These are phyloP conservation scores for Nicotiana otophora DNA, from an alignment of 257 asterid genomes.

Conservation along the genomic window DNA sequence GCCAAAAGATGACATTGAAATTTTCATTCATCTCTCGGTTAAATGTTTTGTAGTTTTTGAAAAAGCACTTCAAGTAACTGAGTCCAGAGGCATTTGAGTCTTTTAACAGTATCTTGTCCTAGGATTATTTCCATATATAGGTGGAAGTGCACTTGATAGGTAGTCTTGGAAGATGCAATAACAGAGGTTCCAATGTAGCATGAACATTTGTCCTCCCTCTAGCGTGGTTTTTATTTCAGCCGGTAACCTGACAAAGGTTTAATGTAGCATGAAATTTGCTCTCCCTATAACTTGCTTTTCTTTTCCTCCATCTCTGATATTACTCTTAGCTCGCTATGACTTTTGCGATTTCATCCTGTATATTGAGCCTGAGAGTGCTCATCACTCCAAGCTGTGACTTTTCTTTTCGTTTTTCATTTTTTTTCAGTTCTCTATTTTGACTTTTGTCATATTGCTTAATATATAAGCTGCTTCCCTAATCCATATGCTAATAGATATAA, in stretches of 20 bases:
- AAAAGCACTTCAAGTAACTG: conserved; percentile 3
- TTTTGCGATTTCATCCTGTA: background rate
- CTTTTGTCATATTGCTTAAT: background rate
- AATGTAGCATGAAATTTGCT: background rate
- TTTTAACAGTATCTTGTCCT: background rate
- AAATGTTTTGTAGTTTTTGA: conserved; percentile 3
- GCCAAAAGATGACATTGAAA: background rate
- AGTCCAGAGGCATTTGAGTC: background rate
- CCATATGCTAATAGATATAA: background rate
- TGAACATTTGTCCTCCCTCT: background rate
- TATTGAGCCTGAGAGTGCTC: background rate
- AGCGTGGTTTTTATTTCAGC: background rate
- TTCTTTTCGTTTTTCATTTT: background rate
- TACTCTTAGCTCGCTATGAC: background rate
- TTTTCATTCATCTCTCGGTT: background rate
- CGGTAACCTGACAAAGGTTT: background rate
- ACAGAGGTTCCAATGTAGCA: background rate
- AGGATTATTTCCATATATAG: background rate
- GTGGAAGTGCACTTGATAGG: background rate
- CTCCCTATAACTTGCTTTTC: background rate
- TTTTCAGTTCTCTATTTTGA: background rate
- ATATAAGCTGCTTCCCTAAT: background rate
- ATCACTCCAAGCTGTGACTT: background rate
- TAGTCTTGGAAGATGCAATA: background rate
- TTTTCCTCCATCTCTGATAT: background rate